Conservation (phyloP, 345 rosid species). For the Stellera chamaejasme region DNA sequence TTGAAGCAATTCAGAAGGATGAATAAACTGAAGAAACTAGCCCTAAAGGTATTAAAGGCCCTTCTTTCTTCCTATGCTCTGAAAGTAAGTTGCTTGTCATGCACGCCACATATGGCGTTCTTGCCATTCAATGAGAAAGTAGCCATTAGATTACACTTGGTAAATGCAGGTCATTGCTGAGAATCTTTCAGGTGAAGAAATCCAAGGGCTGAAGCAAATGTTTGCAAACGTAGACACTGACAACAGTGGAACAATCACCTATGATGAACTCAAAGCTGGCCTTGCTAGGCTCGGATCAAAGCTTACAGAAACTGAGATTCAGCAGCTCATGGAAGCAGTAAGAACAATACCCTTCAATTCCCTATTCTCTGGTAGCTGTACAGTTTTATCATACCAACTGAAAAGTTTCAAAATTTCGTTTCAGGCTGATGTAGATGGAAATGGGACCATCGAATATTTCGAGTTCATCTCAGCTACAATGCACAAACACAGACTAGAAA, state of each 20-base stretch:
- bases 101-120: neutral
- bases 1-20: constrained; percentile 94
- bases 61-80: neutral
- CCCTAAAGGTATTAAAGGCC: constrained; percentile 49
- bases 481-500: constrained; percentile 77
- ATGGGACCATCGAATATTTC: constrained; percentile 74
- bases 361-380: too few relatives aligned
- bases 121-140: neutral
- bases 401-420: neutral
- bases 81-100: neutral
- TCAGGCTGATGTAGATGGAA: constrained; percentile 91
- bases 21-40: constrained; percentile 95
- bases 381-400: too few relatives aligned
- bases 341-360: constrained; percentile 10
- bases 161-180: constrained; percentile 67
- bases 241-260: constrained; percentile 77
- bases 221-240: constrained; percentile 80
- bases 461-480: constrained; percentile 85
- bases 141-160: neutral
- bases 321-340: constrained; percentile 93
- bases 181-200: constrained; percentile 69
- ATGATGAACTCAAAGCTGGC: constrained; percentile 68
- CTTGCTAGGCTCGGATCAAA: constrained; percentile 73
- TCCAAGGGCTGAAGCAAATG: constrained; percentile 67
- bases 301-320: constrained; percentile 68